A percentile compares a stretch with the other conserved stretches of the same genome.
phyloP scores from a whole-genome alignment of 768 basidiomycete species.

The Lactarius psammicola region DNA sequence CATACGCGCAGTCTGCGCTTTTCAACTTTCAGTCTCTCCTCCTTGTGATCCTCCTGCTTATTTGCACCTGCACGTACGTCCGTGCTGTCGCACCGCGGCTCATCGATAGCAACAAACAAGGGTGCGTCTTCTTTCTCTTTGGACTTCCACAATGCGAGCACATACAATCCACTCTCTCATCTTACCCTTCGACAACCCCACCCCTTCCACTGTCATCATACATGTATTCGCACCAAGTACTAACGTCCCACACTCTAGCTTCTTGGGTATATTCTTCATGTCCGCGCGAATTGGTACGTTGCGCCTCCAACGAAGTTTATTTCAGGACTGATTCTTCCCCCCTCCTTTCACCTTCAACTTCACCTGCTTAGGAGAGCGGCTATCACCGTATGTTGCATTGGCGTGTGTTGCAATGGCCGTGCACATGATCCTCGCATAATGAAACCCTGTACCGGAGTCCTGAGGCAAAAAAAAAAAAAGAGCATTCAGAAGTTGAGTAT shows the following conservation, averaged over 20 bases:
- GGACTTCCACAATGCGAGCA: not conserved
- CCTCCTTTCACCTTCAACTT: not conserved
- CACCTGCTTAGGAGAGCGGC: constrained; percentile 68
- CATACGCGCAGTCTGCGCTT: constrained; percentile 68
- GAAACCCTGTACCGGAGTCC: too few relatives aligned
- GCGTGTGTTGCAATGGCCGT: constrained; percentile 93
- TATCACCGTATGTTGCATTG: constrained; percentile 93
- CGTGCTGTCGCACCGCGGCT: constrained; percentile 86
- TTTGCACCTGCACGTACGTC: constrained; percentile 97
- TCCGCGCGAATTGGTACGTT: constrained; percentile 87
- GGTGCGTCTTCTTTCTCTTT: constrained; percentile 55
- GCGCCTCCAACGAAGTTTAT: not conserved
- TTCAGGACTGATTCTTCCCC: not conserved
- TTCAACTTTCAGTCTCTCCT: constrained; percentile 98
- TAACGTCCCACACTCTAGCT: constrained; percentile 46
- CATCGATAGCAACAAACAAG: constrained; percentile 91
- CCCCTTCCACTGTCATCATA: not conserved
- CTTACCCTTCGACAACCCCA: not conserved
- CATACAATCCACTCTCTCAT: not conserved
- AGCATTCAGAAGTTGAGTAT: too few relatives aligned
- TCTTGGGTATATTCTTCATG: constrained; percentile 92
- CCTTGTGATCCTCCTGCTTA: constrained; percentile 87
- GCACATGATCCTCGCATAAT: constrained; percentile 53
- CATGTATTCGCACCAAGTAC: constrained; percentile 4
- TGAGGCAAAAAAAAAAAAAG: too few relatives aligned